These are phyloP conservation scores for Cicer arietinum DNA, from an alignment of 306 rosid genomes.

Conservation along the genomic window DNA sequence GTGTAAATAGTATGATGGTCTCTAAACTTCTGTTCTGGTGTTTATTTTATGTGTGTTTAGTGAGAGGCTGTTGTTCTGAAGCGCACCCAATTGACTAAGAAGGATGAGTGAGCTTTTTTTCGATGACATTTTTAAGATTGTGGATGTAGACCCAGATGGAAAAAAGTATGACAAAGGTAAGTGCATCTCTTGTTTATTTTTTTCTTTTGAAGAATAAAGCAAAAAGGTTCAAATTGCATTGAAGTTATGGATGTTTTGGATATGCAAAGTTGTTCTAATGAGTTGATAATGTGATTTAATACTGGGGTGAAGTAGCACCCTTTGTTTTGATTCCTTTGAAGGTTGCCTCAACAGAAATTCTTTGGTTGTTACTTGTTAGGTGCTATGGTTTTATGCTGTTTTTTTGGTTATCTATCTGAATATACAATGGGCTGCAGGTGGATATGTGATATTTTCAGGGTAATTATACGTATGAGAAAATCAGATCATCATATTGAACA, in stretches of 20 bases:
- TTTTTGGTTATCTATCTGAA: slow-evolving; percentile 3
- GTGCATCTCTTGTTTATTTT: background rate
- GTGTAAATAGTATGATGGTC: background rate
- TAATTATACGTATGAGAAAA: background rate
- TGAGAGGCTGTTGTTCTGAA: slow-evolving; percentile 13
- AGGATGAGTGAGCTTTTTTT: slow-evolving; percentile 82
- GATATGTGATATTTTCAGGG: background rate
- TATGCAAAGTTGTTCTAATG: slow-evolving; percentile 17
- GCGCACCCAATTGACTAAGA: background rate
- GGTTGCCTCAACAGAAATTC: background rate
- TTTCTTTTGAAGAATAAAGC: background rate
- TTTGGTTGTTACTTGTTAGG: background rate
- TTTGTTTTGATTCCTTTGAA: slow-evolving; percentile 12
- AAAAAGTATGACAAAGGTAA: slow-evolving; percentile 86
- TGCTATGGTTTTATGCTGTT: background rate
- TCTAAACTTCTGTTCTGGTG: slow-evolving; percentile 11
- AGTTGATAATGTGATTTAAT: slow-evolving; percentile 30
- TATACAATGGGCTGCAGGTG: background rate
- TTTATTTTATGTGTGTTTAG: slow-evolving; percentile 23
- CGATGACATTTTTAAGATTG: slow-evolving; percentile 75
- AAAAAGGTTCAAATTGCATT: slow-evolving; percentile 8
- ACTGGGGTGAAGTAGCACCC: slow-evolving; percentile 6
- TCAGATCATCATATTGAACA: background rate
- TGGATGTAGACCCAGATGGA: slow-evolving; percentile 77
- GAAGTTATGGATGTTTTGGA: background rate